Evolutionary conservation across 2,329 filamentous ascomycete genomes (phyloP).

Genomic region (Beauveria medogensis): DNA sequence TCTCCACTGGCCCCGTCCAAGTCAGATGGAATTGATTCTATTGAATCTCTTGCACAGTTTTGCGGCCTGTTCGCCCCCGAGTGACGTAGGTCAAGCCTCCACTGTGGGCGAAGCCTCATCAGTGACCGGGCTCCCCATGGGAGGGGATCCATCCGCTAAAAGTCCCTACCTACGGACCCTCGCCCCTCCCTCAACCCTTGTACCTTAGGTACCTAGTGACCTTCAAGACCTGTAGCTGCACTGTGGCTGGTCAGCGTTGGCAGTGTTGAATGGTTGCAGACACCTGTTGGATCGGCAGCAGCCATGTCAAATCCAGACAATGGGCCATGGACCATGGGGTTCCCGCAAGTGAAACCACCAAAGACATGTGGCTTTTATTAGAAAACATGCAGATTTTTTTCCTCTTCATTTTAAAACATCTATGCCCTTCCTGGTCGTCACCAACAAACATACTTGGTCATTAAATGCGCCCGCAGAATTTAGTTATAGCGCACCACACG

Average conservation of each 20-base stretch:
- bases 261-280: neutral
- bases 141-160: neutral
- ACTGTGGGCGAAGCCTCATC: neutral
- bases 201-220: too few relatives aligned
- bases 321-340: neutral
- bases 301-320: neutral
- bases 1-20: neutral
- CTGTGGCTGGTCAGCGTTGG: too few relatives aligned
- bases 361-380: neutral
- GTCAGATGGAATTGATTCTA: neutral
- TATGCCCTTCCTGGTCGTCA: neutral
- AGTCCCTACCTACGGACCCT: too few relatives aligned
- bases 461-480: neutral
- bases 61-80: neutral
- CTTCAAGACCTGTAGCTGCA: too few relatives aligned
- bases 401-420: neutral
- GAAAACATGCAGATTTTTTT: neutral
- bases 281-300: neutral
- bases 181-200: too few relatives aligned
- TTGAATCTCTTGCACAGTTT: too few relatives aligned
- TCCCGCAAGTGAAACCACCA: neutral
- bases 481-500: too few relatives aligned
- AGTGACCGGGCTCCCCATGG: neutral
- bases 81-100: conserved; percentile 2
- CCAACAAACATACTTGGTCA: too few relatives aligned